Evolutionary conservation across 1,284 basidiomycete species (phyloP).

Genomic region (Peniophora sp.): DNA sequence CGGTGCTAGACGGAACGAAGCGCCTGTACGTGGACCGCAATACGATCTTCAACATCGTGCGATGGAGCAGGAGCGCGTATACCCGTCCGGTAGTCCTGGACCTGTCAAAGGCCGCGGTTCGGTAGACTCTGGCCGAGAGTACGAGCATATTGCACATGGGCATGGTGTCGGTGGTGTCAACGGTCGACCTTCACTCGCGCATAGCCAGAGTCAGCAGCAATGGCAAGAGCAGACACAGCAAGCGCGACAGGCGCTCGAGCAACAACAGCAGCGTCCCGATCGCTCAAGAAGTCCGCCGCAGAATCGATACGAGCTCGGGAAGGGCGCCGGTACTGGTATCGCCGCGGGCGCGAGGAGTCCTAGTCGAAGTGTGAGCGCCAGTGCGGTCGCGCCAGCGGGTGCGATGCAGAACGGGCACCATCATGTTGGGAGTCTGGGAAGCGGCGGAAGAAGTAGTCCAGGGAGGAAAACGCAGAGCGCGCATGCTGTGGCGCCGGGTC

Average conservation of each 20-base stretch:
- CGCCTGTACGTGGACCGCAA: constrained; percentile 79
- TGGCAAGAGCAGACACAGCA: neutral
- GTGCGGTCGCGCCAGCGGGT: constrained; percentile 34
- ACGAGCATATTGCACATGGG: constrained; percentile 11
- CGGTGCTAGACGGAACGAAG: constrained; percentile 70
- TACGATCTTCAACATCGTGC: constrained; percentile 91
- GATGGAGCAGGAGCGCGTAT: constrained; percentile 76
- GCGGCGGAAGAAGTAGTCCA: constrained; percentile 41
- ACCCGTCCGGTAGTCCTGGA: constrained; percentile 11
- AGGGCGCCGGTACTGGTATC: constrained; percentile 20
- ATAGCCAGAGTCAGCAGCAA: neutral
- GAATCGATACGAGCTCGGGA: constrained; percentile 28
- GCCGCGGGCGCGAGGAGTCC: constrained; percentile 28
- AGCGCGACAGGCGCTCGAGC: constrained; percentile 3
- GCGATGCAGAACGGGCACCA: constrained; percentile 8
- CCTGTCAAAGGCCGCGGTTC: constrained; percentile 20
- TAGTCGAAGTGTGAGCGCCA: constrained; percentile 60
- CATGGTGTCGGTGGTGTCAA: neutral
- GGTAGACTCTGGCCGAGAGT: constrained; percentile 26
- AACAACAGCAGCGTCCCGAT: constrained; percentile 12
- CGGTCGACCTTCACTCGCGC: neutral
- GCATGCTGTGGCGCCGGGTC: constrained; percentile 39
- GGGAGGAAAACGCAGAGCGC: constrained; percentile 55
- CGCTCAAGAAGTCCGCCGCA: constrained; percentile 30
- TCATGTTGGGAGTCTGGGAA: constrained; percentile 8